Base-by-base conservation (phyloP, 2,329 filamentous ascomycete species). In the Pseudogymnoascus sp. region DNA sequence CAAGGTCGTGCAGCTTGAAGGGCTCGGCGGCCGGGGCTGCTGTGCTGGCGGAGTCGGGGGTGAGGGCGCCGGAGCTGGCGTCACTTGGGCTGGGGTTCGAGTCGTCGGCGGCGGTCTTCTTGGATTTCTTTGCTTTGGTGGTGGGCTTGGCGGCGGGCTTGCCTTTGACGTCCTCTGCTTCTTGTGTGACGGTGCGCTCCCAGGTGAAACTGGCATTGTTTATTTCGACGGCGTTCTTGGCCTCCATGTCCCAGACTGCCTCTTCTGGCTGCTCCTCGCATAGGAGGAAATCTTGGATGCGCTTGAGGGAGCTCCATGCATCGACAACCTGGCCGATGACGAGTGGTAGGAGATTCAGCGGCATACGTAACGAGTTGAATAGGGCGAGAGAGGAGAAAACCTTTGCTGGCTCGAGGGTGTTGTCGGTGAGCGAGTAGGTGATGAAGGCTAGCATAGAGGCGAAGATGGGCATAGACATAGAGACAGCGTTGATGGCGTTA, bases 361-460 rank as follows among this genome's bases (percentile, higher is more conserved):
- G 94, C 74, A 97, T 84, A 42, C 94, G 86, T 45, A 99, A 81
- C 4, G 89, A 87, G 74, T 97, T 97, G 82, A 97, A 99, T 6
- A 97, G 77, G 0, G 93, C 93, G 12, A 97, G 81, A 0, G 93
- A 97, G 0, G 93, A 97, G 77, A 99, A 97, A 36, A 97, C 83
- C 23, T 86, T 80, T 0, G 92, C 91, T 0, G 94, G 87, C 1
- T 84, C 79, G 25, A 97, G 81, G 28, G 73, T 73, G 68, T 91
- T 86, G 62, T 88, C 78, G 1, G 84, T 81, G 52, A 86, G 74
- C 1, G 84, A 86, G 68, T 84, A 88, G 0, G 90, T 92, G 75
- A 97, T 92, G 74, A 97, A 97, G 0, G 93, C 85, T 41, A 97
- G 75, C 91, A 97, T 97, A 1, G 92, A 95, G 0, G 93, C 92